Percentiles rank a stretch among this genome's conserved stretches.
These are phyloP conservation scores for Waltiozyma solani DNA, from an alignment of 1,139 yeast species.

Conservation along the genomic window DNA sequence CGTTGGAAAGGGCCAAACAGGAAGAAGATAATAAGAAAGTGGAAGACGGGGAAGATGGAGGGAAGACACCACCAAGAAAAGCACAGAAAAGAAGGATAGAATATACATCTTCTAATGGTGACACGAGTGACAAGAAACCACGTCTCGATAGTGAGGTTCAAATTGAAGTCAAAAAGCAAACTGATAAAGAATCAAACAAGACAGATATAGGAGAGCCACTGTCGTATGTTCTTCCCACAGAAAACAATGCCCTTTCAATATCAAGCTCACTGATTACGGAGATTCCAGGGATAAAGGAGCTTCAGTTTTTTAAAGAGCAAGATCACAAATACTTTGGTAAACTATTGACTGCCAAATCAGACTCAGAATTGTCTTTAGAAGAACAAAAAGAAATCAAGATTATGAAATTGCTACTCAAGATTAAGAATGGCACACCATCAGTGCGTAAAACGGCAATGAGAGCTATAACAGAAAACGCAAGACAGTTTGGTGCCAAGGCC, in stretches of 20 bases:
- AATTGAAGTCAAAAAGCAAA: neutral
- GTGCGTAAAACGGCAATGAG: constrained; percentile 66
- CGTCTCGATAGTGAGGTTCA: neutral
- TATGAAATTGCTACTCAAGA: constrained; percentile 51
- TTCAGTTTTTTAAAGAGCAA: constrained; percentile 59
- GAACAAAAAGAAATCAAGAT: constrained; percentile 54
- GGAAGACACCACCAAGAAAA: constrained; percentile 21
- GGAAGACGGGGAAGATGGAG: constrained; percentile 10
- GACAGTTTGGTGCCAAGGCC: constrained; percentile 56
- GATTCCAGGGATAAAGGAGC: constrained; percentile 52
- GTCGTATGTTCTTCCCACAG: constrained; percentile 24
- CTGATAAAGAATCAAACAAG: too few relatives aligned
- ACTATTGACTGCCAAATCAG: constrained; percentile 31
- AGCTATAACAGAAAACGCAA: constrained; percentile 54
- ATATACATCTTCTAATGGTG: too few relatives aligned
- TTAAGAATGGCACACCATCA: constrained; percentile 70
- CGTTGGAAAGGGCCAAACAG: neutral
- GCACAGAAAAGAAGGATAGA: constrained; percentile 6
- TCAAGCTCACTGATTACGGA: constrained; percentile 34
- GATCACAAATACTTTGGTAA: constrained; percentile 69
- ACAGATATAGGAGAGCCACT: too few relatives aligned
- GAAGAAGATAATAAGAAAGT: constrained; percentile 4
- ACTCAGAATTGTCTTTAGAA: constrained; percentile 31
- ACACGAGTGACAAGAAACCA: constrained; percentile 17
- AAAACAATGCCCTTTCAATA: constrained; percentile 13